These are phyloP conservation scores for Penicillium sp. DNA, from an alignment of 2,329 filamentous ascomycete genomes.

Conservation along the genomic window DNA sequence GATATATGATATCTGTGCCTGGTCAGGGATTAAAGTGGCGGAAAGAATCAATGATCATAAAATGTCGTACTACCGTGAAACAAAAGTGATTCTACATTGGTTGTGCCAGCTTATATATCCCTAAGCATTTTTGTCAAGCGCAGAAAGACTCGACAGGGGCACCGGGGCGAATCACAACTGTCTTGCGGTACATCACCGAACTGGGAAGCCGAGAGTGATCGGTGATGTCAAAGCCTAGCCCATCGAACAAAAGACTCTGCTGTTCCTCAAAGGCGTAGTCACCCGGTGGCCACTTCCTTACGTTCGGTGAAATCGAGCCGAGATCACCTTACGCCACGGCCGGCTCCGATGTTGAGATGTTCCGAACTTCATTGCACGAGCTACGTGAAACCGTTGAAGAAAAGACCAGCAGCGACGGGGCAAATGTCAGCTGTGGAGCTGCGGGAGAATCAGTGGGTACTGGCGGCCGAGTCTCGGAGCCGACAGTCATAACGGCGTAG, in stretches of 20 bases:
- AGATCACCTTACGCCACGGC: constrained; percentile 20
- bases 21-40: not conserved
- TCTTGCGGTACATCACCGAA: constrained; percentile 7
- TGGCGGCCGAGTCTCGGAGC: constrained; percentile 23
- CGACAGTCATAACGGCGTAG: not conserved
- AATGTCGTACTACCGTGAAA: constrained; percentile 10
- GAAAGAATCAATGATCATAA: constrained; percentile 1
- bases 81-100: constrained; percentile 1
- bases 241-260: not conserved
- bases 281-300: not conserved
- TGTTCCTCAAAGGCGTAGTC: constrained; percentile 1
- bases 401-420: not conserved
- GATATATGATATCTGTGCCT: constrained; percentile 1
- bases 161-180: constrained; percentile 12
- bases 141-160: constrained; percentile 7
- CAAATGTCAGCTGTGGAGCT: constrained; percentile 1
- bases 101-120: constrained; percentile 12
- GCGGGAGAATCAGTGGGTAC: not conserved
- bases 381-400: constrained; percentile 14
- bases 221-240: constrained; percentile 16
- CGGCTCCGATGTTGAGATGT: constrained; percentile 18
- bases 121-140: constrained; percentile 1
- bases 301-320: constrained; percentile 17
- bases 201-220: constrained; percentile 10
- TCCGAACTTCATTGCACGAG: not conserved